A percentile compares a stretch with the other conserved stretches of the same genome.
Evolutionary conservation across 768 basidiomycete species (phyloP).

Genomic region (Kwoniella sp.): DNA sequence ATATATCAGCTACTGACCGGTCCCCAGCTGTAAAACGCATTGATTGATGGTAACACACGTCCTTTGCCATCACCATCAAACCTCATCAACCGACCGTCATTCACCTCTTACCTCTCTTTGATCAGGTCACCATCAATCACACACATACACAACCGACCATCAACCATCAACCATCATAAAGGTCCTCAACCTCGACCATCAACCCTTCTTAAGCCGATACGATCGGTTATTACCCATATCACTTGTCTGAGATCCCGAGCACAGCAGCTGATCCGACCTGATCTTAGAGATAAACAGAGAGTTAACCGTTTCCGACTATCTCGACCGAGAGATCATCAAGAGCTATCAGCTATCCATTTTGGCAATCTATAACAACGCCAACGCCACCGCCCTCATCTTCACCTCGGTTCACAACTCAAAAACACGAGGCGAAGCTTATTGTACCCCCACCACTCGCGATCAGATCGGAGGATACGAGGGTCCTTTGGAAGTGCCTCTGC

Average conservation of each 20-base stretch:
- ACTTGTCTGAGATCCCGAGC: neutral
- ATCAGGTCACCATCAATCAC: neutral
- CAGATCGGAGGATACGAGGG: constrained; percentile 3
- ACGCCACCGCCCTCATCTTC: neutral
- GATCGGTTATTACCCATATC: neutral
- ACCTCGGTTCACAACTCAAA: neutral
- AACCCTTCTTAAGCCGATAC: neutral
- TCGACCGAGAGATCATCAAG: too few relatives aligned
- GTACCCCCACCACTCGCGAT: neutral
- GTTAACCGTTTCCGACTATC: too few relatives aligned
- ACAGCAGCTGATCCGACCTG: too few relatives aligned
- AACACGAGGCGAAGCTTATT: constrained; percentile 1
- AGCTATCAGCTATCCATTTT: neutral
- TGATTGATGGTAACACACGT: neutral
- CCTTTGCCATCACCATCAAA: neutral
- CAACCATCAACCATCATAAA: neutral
- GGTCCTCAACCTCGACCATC: neutral
- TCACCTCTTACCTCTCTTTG: too few relatives aligned
- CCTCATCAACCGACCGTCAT: too few relatives aligned
- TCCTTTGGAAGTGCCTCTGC: neutral
- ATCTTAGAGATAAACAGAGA: too few relatives aligned
- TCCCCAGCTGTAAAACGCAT: neutral
- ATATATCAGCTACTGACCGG: neutral
- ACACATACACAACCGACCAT: neutral
- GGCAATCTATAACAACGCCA: neutral